Conservation (phyloP, 768 basidiomycete species). For the Lanmaoa rubissima region DNA sequence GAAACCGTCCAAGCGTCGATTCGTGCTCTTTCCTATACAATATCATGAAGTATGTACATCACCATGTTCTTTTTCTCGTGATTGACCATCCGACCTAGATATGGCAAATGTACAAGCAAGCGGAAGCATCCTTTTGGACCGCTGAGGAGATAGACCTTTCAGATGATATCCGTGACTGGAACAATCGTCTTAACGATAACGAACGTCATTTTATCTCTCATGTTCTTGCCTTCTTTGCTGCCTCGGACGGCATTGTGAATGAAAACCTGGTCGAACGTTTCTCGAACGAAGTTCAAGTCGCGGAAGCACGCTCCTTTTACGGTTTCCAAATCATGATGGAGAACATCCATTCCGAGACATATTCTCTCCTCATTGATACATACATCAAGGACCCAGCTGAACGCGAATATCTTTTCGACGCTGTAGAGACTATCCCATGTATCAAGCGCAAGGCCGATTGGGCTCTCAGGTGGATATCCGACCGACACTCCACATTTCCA, state of each 20-base stretch:
- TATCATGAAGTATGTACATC: conserved; percentile 71
- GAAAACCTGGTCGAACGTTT: conserved; percentile 94
- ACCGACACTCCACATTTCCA: conserved; percentile 72
- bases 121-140: conserved; percentile 91
- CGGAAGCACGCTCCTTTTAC: conserved; percentile 93
- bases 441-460: conserved; percentile 91
- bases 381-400: conserved; percentile 80
- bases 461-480: conserved; percentile 90
- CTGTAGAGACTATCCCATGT: conserved; percentile 89
- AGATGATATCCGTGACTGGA: conserved; percentile 84
- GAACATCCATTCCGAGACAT: conserved; percentile 94
- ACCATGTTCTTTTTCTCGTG: neutral
- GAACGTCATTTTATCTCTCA: conserved; percentile 89
- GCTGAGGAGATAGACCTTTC: conserved; percentile 90
- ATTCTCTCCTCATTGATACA: conserved; percentile 90
- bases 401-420: conserved; percentile 81
- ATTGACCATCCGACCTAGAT: conserved; percentile 48
- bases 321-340: conserved; percentile 99
- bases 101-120: conserved; percentile 94
- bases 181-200: conserved; percentile 66
- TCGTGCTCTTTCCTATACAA: conserved; percentile 91
- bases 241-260: conserved; percentile 93
- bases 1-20: conserved; percentile 69
- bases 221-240: conserved; percentile 93
- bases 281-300: conserved; percentile 83